Conservation (phyloP, 208 protist genomes). For the Phytomonas sp. region DNA sequence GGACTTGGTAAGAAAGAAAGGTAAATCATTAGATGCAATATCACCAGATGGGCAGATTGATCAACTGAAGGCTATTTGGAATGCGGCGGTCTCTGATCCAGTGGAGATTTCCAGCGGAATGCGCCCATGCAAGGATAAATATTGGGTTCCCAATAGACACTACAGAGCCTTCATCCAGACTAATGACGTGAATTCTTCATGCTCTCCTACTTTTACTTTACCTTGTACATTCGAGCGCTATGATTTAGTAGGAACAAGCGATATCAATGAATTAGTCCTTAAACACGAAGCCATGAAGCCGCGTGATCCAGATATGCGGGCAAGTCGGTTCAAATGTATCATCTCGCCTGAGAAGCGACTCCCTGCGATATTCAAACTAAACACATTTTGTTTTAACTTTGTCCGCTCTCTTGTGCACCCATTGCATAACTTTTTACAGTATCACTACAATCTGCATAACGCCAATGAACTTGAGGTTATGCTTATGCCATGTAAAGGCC, state of each 20-base stretch:
- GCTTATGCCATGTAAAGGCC: constrained; percentile 28
- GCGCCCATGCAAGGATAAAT: neutral
- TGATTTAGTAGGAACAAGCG: constrained; percentile 16
- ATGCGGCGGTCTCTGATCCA: neutral
- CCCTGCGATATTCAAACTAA: constrained; percentile 17
- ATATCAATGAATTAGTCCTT: constrained; percentile 30
- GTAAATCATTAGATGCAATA: neutral
- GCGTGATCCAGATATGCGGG: constrained; percentile 8
- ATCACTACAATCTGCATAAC: constrained; percentile 31
- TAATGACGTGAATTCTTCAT: neutral
- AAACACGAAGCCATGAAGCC: constrained; percentile 15
- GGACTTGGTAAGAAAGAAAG: neutral
- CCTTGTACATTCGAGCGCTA: constrained; percentile 12
- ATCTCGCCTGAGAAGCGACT: neutral
- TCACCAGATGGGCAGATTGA: neutral
- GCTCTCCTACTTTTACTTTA: neutral
- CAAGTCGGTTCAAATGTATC: constrained; percentile 3
- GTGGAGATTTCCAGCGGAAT: neutral
- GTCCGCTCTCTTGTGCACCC: constrained; percentile 33
- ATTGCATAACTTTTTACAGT: constrained; percentile 45
- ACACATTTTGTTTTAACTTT: constrained; percentile 30
- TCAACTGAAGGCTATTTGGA: neutral
- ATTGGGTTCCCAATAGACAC: neutral
- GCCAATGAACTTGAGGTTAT: constrained; percentile 48
- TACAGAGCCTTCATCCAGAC: neutral